These are phyloP conservation scores for Calonectria pseudoreteaudii DNA, from an alignment of 2,329 filamentous ascomycete genomes.

Conservation along the genomic window DNA sequence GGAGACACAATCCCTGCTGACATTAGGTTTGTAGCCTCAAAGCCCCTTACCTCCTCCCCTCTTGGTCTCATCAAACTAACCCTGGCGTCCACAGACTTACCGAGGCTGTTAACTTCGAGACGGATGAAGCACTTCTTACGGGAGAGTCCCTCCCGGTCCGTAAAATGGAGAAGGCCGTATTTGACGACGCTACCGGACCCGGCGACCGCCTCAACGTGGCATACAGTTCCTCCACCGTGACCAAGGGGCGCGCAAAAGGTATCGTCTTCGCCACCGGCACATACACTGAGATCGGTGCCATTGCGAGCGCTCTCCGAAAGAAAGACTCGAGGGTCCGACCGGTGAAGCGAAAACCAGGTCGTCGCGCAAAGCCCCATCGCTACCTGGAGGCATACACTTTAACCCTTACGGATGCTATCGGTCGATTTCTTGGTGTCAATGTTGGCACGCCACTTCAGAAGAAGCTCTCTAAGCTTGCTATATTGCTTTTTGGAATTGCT, in stretches of 20 bases:
- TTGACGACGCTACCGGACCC: conserved; percentile 54
- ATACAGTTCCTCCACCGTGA: conserved; percentile 73
- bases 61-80: not conserved
- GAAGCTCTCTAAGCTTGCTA: conserved; percentile 75
- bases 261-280: conserved; percentile 72
- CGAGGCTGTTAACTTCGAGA: conserved; percentile 74
- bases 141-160: conserved; percentile 73
- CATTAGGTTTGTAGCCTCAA: conserved; percentile 41
- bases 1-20: conserved; percentile 73
- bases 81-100: conserved; percentile 45
- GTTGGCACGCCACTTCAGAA: conserved; percentile 79
- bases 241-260: conserved; percentile 70
- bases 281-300: conserved; percentile 72
- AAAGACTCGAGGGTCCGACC: conserved; percentile 50
- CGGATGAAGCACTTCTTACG: conserved; percentile 75
- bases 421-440: conserved; percentile 74
- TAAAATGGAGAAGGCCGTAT: conserved; percentile 61
- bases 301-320: conserved; percentile 61
- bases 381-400: conserved; percentile 52
- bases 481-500: conserved; percentile 74
- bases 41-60: not conserved
- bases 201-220: conserved; percentile 73
- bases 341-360: conserved; percentile 58
- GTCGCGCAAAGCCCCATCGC: conserved; percentile 46
- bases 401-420: conserved; percentile 65